Base-by-base conservation (phyloP, 495 filamentous ascomycete genomes). In the Parmelia sp. region DNA sequence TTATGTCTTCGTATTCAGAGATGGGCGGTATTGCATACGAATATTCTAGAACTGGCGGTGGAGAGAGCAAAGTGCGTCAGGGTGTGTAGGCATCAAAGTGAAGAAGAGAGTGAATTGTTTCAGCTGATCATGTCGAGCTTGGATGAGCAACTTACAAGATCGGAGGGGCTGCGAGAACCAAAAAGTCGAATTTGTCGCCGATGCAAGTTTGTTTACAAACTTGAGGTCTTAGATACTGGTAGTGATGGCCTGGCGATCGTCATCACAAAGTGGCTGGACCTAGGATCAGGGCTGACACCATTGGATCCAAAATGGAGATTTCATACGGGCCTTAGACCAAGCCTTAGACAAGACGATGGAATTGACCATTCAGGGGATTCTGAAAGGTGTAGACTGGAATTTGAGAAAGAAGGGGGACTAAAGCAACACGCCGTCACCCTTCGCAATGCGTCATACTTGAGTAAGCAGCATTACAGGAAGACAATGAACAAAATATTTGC, bases 401-500 rank as follows among this genome's bases (percentile, higher is more conserved):
- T 62, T 55, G 60, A 62, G 3, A 55, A 55, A 49, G 60, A 53
- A 27, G 31, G 36, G n/a, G 60, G 60, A 40, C 23, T 53, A 44
- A 11, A 7, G 60, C 60, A 53, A 39, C 31, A 62, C 10, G 44
- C 42, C 44, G 9, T 62, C 35, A 49, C 60, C 23, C 3, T 6
- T 36, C 42, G 44, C 31, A 62, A 62, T 62, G 60, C 60, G 21
- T 49, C 44, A 4, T 53, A 53, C 44, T 62, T 62, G 44, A 53
- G 3, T 31, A 15, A 44, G 2, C 37, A 59, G 57, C 57, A 23
- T 1, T 59, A 59, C 23, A 59, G 29, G 57, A 8, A 17, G 25
- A 59, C 25, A 42, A 59, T 59, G 19, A 21, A 29, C 10, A 39
- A 59, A 4, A 8, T 10, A 9, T 59, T 0, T 29, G 17, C 12